phyloP scores from a whole-genome alignment of 768 basidiomycete genomes.

The Boletus reticuloceps region DNA sequence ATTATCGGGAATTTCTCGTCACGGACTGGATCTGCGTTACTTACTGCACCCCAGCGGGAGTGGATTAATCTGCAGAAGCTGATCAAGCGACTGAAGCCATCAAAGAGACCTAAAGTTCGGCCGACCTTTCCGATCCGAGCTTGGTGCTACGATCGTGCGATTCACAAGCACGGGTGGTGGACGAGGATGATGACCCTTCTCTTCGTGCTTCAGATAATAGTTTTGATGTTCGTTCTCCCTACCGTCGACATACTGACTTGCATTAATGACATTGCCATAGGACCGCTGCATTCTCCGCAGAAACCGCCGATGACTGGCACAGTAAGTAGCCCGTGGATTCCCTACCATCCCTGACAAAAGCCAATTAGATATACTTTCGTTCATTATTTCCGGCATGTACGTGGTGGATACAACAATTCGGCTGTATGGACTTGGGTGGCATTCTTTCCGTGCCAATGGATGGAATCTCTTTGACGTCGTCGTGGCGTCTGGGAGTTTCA shows the following conservation, averaged over 20 bases:
- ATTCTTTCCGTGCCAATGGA: conserved; percentile 78
- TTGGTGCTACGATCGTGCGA: too few relatives aligned
- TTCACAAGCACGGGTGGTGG: too few relatives aligned
- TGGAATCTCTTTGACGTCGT: conserved; percentile 93
- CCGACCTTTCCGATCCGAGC: too few relatives aligned
- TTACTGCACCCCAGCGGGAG: conserved; percentile 84
- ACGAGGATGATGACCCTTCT: too few relatives aligned
- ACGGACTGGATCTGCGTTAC: conserved; percentile 80
- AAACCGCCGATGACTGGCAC: conserved; percentile 51
- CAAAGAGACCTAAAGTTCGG: conserved; percentile 67
- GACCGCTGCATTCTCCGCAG: conserved; percentile 73
- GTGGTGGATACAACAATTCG: conserved; percentile 74
- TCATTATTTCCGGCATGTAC: conserved; percentile 69
- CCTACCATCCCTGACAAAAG: conserved; percentile 7
- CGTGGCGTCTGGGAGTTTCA: conserved; percentile 76
- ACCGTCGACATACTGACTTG: neutral
- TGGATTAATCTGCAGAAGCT: conserved; percentile 94
- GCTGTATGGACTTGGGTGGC: conserved; percentile 81
- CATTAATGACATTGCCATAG: conserved; percentile 37
- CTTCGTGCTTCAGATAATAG: too few relatives aligned
- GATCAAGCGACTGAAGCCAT: conserved; percentile 84
- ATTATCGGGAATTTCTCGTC: conserved; percentile 92
- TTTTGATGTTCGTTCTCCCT: too few relatives aligned
- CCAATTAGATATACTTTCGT: conserved; percentile 67
- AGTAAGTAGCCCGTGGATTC: conserved; percentile 41